Percentiles rank a stretch among this genome's conserved stretches.
Conservation (phyloP, 2,329 filamentous ascomycete genomes). For the Alternaria sp. region DNA sequence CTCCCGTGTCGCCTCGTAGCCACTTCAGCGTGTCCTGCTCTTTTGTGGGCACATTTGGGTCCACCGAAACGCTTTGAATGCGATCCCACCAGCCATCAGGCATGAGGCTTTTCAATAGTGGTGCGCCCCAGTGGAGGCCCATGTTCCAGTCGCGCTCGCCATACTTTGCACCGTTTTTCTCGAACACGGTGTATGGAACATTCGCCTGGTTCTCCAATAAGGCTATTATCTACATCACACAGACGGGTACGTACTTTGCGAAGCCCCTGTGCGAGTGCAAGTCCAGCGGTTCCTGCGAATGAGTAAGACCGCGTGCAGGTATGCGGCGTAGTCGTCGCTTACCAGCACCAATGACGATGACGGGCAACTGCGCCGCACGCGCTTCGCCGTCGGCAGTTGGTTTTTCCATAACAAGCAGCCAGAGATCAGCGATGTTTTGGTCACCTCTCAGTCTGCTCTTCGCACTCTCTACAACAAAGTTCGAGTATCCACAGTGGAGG, state of each 20-base stretch:
- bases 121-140: slow-evolving; percentile 69
- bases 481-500: slow-evolving; percentile 6
- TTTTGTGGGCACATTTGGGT: slow-evolving; percentile 58
- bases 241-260: slow-evolving; percentile 38
- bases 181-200: slow-evolving; percentile 62
- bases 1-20: slow-evolving; percentile 49
- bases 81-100: slow-evolving; percentile 61
- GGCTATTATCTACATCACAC: neutral
- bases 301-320: slow-evolving; percentile 13
- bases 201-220: slow-evolving; percentile 36
- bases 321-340: slow-evolving; percentile 19
- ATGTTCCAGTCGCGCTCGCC: slow-evolving; percentile 68
- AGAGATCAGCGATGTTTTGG: slow-evolving; percentile 6
- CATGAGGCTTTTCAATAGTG: slow-evolving; percentile 61
- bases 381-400: neutral
- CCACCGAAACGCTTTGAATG: slow-evolving; percentile 60
- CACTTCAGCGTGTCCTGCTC: slow-evolving; percentile 47
- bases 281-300: slow-evolving; percentile 45
- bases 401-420: slow-evolving; percentile 9
- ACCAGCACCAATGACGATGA: slow-evolving; percentile 49
- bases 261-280: slow-evolving; percentile 51
- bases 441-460: neutral
- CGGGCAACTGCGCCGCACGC: slow-evolving; percentile 19
- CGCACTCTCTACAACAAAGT: slow-evolving; percentile 3
- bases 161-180: slow-evolving; percentile 60